A percentile compares a stretch with the other conserved stretches of the same genome.
Evolutionary conservation across 805 yeast genomes (phyloP).

Genomic region (Saturnispora diversa): DNA sequence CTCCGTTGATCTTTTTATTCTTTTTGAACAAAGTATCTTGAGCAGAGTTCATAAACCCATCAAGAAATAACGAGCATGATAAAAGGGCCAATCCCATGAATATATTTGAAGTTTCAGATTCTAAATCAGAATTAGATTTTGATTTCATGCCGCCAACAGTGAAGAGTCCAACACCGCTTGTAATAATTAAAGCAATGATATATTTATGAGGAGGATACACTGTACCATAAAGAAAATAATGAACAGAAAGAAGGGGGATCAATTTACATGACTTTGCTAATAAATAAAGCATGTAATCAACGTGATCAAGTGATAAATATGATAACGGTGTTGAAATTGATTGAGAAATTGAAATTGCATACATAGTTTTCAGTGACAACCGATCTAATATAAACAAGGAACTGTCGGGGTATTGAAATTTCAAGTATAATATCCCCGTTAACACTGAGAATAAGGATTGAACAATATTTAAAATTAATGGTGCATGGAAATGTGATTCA

Average conservation of each 20-base stretch:
- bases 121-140: conserved; percentile 34
- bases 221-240: conserved; percentile 59
- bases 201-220: conserved; percentile 70
- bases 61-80: conserved; percentile 59
- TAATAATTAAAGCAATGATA: conserved; percentile 67
- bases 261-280: conserved; percentile 90
- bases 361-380: conserved; percentile 28
- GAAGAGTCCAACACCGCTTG: conserved; percentile 75
- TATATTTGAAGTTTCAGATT: conserved; percentile 47
- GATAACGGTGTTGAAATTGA: conserved; percentile 80
- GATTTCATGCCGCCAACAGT: conserved; percentile 39
- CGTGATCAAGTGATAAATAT: conserved; percentile 66
- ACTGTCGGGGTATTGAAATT: background rate
- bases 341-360: conserved; percentile 61
- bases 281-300: conserved; percentile 76
- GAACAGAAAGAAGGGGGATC: conserved; percentile 89
- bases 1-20: conserved; percentile 54
- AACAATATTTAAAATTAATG: conserved; percentile 65
- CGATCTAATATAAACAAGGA: conserved; percentile 10
- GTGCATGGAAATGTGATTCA: conserved; percentile 48
- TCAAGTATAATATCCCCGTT: conserved; percentile 56
- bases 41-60: conserved; percentile 88
- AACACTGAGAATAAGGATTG: conserved; percentile 70
- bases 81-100: conserved; percentile 55
- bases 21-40: conserved; percentile 75